These are phyloP conservation scores for Cyclocybe cylindracea DNA, from an alignment of 768 basidiomycete genomes.

Conservation along the genomic window DNA sequence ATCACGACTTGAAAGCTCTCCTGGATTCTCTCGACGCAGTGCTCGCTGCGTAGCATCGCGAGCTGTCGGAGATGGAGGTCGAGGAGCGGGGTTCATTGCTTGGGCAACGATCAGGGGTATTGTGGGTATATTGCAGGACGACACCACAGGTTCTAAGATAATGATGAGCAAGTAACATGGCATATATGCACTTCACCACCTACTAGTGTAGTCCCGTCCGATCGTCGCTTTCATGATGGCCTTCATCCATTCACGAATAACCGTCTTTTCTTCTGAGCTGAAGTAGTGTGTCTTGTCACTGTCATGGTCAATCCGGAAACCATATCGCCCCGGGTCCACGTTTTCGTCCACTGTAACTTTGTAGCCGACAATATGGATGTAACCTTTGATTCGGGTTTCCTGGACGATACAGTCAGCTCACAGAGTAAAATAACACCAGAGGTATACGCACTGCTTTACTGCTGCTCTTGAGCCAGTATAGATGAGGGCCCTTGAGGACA, in stretches of 20 bases:
- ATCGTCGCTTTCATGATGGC: constrained; percentile 99
- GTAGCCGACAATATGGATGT: constrained; percentile 89
- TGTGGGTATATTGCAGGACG: constrained; percentile 95
- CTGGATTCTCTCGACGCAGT: constrained; percentile 80
- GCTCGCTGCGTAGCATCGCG: constrained; percentile 89
- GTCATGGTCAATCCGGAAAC: constrained; percentile 93
- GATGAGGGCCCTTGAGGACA: constrained; percentile 86
- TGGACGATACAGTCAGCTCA: constrained; percentile 25
- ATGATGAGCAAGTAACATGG: constrained; percentile 13
- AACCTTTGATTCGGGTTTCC: constrained; percentile 97
- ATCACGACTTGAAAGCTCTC: constrained; percentile 78
- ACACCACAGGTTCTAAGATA: constrained; percentile 81
- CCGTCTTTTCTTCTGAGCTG: constrained; percentile 83
- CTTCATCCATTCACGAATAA: constrained; percentile 99
- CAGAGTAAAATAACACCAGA: background rate
- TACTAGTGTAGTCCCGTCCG: constrained; percentile 88
- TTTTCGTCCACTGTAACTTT: constrained; percentile 93
- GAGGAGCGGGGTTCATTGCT: constrained; percentile 93
- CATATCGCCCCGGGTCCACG: constrained; percentile 89
- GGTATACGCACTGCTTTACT: constrained; percentile 50
- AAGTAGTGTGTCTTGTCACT: constrained; percentile 86
- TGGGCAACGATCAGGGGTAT: constrained; percentile 95
- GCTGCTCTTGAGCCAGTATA: constrained; percentile 85
- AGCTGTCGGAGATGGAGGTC: constrained; percentile 89
- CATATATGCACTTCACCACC: constrained; percentile 24